Evolutionary conservation across 75 land plant genomes (phyloP), one percentile per base, ranked within the genome.

Genomic region (Picea glauca): DNA sequence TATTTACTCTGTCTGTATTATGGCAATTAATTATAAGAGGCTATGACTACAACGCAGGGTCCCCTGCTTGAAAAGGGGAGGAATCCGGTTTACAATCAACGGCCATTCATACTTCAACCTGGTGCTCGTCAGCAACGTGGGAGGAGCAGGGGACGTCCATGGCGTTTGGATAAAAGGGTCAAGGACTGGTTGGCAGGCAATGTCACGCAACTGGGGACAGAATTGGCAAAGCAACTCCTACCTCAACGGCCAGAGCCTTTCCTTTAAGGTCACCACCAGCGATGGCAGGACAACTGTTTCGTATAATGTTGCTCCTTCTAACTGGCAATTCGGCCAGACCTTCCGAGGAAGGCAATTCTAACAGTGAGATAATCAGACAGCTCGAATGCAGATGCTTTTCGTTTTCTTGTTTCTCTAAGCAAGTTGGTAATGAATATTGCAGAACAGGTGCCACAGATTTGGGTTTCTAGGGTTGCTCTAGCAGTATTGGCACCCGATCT

Each of bases 191-290:
- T 84, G 85, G 85, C n/a, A 50, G 26, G 20, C 85, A 21, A 83
- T 84, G 85, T 65, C 58, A 5, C 79, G 80, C 2, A 83, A 83
- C 38, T 84, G 85, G 85, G 85, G 85, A 13, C 81, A 77, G 21
- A 60, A 76, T 21, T 84, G 80, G 80, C 66, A 77, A 9, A 33
- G 58, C 66, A 56, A 26, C 32, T 58, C 5, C 9, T 30, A 30
- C 26, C 62, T 84, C 18, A 2, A 23, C 14, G 86, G 85, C 18
- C 81, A 78, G 31, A 31, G 58, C 2, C 64, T 83, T 3, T 77
- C 86, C 0, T 84, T 84, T 18, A 15, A 32, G 18, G 86, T 84
- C 57, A 83, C 80, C 58, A 77, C 85, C 50, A 35, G 64, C 40
- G 81, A 83, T 26, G 85, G 85, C 32, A 50, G 35, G 33, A 35